Percentiles rank a stretch among this genome's conserved stretches.
Conservation (phyloP, 2,329 filamentous ascomycete genomes). For the Cytospora chrysosperma region DNA sequence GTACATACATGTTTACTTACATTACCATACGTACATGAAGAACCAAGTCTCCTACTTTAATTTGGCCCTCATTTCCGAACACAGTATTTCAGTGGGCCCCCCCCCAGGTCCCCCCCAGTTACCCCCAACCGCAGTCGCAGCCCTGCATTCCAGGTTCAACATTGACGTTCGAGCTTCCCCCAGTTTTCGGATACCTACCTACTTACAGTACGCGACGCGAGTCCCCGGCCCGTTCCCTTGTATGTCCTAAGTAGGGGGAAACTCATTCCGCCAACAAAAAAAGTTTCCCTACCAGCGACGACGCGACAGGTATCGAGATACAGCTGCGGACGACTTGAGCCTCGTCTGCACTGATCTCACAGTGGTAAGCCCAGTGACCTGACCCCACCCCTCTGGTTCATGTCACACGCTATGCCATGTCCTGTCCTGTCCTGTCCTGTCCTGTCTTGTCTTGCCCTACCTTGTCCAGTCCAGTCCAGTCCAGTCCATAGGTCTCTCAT, state of each 20-base stretch:
- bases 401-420: background rate
- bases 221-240: slow-evolving; percentile 19
- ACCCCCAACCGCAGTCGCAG: slow-evolving; percentile 1
- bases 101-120: background rate
- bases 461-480: too few species aligned
- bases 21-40: slow-evolving; percentile 3
- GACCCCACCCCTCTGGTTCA: slow-evolving; percentile 2
- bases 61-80: slow-evolving; percentile 13
- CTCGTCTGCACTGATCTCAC: slow-evolving; percentile 65
- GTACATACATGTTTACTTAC: background rate
- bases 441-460: background rate
- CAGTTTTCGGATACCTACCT: slow-evolving; percentile 22
- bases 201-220: slow-evolving; percentile 24
- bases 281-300: slow-evolving; percentile 21
- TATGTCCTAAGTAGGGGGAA: slow-evolving; percentile 15
- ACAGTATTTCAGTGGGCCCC: slow-evolving; percentile 15
- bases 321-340: slow-evolving; percentile 57
- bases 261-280: slow-evolving; percentile 24
- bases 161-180: slow-evolving; percentile 17
- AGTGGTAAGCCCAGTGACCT: slow-evolving; percentile 42
- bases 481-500: background rate
- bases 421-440: slow-evolving; percentile 2
- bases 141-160: slow-evolving; percentile 7
- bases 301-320: slow-evolving; percentile 41
- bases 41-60: slow-evolving; percentile 6